Evolutionary conservation across 495 filamentous ascomycete genomes (phyloP).

Genomic region (Aspergillus avenaceus): DNA sequence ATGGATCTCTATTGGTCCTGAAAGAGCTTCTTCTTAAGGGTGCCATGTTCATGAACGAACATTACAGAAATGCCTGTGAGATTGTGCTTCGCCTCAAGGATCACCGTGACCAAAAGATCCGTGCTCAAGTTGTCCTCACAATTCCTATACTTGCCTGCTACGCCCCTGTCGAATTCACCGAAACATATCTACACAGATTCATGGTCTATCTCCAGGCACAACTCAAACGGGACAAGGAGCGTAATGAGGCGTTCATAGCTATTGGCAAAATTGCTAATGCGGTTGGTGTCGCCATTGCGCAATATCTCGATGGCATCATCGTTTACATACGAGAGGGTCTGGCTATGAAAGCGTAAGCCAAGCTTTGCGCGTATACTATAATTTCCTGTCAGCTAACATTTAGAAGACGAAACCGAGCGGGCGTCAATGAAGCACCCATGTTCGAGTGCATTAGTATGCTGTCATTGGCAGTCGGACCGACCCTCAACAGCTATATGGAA

Average conservation of each 20-base stretch:
- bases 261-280: conserved; percentile 96
- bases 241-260: conserved; percentile 87
- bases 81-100: conserved; percentile 87
- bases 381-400: conserved; percentile 14
- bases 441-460: conserved; percentile 98
- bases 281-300: conserved; percentile 86
- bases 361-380: neutral
- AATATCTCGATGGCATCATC: conserved; percentile 90
- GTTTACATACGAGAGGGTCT: conserved; percentile 89
- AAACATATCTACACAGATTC: conserved; percentile 82
- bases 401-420: conserved; percentile 58
- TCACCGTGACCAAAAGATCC: conserved; percentile 80
- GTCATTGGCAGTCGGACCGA: conserved; percentile 89
- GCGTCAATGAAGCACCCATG: conserved; percentile 80
- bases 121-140: conserved; percentile 79
- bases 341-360: conserved; percentile 63
- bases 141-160: conserved; percentile 94
- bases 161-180: conserved; percentile 78
- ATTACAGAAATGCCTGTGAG: conserved; percentile 84
- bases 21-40: conserved; percentile 89
- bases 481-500: conserved; percentile 97
- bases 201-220: conserved; percentile 95
- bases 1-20: conserved; percentile 86
- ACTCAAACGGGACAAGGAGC: conserved; percentile 92
- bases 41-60: conserved; percentile 97